Conservation (phyloP, 345 rosid species). For the Salix koriyanagi region DNA sequence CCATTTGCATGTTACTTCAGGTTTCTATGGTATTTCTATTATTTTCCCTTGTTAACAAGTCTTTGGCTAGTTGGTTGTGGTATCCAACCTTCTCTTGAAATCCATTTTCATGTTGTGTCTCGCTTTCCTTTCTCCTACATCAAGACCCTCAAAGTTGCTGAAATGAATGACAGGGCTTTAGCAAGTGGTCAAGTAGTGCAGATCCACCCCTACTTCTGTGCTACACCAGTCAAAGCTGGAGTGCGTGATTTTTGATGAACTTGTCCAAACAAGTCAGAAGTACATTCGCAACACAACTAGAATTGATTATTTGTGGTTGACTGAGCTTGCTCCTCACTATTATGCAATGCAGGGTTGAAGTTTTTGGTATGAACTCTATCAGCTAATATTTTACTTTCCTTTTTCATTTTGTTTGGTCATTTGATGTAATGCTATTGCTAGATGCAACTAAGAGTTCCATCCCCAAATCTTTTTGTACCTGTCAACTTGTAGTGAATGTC, state of each 20-base stretch:
- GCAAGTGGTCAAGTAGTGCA: constrained; percentile 78
- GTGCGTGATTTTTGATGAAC: constrained; percentile 78
- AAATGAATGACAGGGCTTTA: constrained; percentile 62
- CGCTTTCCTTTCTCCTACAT: not conserved
- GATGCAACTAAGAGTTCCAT: not conserved
- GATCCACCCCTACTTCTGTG: constrained; percentile 90
- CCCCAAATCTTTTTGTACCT: not conserved
- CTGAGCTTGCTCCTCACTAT: constrained; percentile 85
- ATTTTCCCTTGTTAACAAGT: not conserved
- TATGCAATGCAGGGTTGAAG: constrained; percentile 47
- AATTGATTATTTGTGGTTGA: constrained; percentile 76
- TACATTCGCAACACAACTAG: constrained; percentile 70
- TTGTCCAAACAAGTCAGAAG: constrained; percentile 71
- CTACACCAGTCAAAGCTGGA: constrained; percentile 63
- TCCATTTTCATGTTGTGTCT: not conserved
- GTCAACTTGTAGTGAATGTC: too few species aligned
- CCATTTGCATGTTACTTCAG: not conserved
- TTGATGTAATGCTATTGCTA: not conserved
- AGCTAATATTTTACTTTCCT: not conserved
- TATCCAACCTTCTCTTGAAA: not conserved
- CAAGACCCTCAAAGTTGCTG: constrained; percentile 4
- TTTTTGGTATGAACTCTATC: constrained; percentile 12
- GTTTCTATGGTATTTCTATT: not conserved
- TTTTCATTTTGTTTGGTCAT: not conserved
- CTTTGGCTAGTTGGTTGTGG: not conserved